A percentile compares a stretch with the other conserved stretches of the same genome.
Conservation (phyloP, 768 basidiomycete species). For the Boletus huronensis region DNA sequence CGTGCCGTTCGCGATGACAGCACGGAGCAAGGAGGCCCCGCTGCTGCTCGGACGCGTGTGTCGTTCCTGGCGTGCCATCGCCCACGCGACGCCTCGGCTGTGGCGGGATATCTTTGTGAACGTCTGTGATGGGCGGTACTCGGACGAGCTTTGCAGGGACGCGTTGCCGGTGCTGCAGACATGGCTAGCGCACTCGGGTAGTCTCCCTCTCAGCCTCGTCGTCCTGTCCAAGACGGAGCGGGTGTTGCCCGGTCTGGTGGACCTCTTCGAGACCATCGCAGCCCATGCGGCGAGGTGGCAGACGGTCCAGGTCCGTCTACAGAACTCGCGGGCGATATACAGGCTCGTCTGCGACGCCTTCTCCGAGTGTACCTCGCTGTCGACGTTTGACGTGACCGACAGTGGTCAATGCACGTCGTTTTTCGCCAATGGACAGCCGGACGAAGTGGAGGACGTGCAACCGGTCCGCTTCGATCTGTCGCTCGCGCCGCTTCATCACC, state of each 20-base stretch:
- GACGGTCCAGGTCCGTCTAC: constrained; percentile 19
- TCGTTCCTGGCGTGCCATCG: constrained; percentile 25
- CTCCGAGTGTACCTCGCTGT: constrained; percentile 12
- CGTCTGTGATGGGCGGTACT: constrained; percentile 21
- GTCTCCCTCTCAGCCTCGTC: constrained; percentile 19
- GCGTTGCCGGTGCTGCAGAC: constrained; percentile 16
- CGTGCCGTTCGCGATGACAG: neutral
- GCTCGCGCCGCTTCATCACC: constrained; percentile 9
- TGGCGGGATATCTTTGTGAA: constrained; percentile 24
- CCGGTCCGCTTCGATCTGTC: constrained; percentile 15
- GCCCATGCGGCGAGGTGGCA: constrained; percentile 17
- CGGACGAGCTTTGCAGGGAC: constrained; percentile 17
- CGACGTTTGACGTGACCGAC: constrained; percentile 20
- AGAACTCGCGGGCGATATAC: constrained; percentile 18
- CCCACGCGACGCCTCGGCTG: constrained; percentile 24
- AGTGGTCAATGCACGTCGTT: constrained; percentile 12
- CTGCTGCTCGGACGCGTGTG: constrained; percentile 32
- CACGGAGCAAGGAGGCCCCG: constrained; percentile 16
- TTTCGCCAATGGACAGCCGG: neutral
- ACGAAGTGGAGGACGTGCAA: neutral
- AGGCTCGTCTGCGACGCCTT: constrained; percentile 9
- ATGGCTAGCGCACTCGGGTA: constrained; percentile 23
- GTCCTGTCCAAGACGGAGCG: constrained; percentile 20
- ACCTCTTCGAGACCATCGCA: constrained; percentile 18
- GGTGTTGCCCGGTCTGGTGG: constrained; percentile 18